phyloP scores from a whole-genome alignment of 306 rosid genomes.

The Cicer arietinum region DNA sequence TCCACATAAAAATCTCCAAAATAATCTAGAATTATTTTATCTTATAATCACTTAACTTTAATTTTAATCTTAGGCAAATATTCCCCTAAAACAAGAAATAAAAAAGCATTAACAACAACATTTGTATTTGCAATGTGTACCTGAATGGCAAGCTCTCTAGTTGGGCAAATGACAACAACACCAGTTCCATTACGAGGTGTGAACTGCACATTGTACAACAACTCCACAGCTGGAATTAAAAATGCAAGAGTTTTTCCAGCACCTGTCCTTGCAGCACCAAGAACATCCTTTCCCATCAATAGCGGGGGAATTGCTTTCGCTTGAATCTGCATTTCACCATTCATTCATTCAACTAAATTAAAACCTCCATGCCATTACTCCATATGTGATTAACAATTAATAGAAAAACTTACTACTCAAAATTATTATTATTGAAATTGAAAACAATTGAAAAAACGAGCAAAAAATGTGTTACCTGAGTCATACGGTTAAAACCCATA shows the following conservation, averaged over 20 bases:
- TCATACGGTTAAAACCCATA: slow-evolving; percentile 67
- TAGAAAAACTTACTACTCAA: not conserved
- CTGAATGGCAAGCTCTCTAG: slow-evolving; percentile 98
- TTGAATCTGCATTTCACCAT: slow-evolving; percentile 73
- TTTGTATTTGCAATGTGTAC: slow-evolving; percentile 40
- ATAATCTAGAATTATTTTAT: no score
- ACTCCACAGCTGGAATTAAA: slow-evolving; percentile 87
- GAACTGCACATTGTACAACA: slow-evolving; percentile 60
- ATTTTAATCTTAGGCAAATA: no score
- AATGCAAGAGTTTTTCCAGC: slow-evolving; percentile 97
- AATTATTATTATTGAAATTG: not conserved
- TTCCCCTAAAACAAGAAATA: not conserved
- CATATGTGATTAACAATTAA: not conserved
- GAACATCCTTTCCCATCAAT: slow-evolving; percentile 76
- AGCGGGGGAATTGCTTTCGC: slow-evolving; percentile 74
- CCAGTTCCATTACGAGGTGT: slow-evolving; percentile 83
- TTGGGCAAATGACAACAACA: slow-evolving; percentile 87
- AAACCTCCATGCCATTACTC: not conserved
- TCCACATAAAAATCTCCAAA: no score
- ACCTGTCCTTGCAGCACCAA: slow-evolving; percentile 98
- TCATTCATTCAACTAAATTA: not conserved
- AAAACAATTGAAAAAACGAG: no score
- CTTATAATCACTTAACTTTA: no score
- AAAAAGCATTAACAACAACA: not conserved
- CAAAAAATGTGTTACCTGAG: slow-evolving; percentile 57